Percentiles rank a stretch among this genome's conserved stretches.
Evolutionary conservation across 1,284 basidiomycete species (phyloP).

Genomic region (Apiotrichum siamense): DNA sequence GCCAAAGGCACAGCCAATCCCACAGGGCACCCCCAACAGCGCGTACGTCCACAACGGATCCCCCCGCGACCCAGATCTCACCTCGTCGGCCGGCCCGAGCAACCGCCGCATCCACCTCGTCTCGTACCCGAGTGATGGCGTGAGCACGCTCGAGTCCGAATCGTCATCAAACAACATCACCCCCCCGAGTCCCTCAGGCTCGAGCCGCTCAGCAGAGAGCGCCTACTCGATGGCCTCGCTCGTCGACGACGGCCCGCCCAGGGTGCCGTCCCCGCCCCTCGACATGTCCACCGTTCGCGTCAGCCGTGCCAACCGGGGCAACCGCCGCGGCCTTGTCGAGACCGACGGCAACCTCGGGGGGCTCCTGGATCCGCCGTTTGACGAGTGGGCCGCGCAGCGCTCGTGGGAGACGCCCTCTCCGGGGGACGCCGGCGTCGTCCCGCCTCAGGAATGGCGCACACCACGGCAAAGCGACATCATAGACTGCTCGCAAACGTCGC

Average conservation of each 20-base stretch:
- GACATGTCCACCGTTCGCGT: not conserved
- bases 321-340: slow-evolving; percentile 5
- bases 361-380: slow-evolving; percentile 9
- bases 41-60: not conserved
- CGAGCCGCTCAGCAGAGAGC: slow-evolving; percentile 14
- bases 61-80: not conserved
- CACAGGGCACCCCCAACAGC: not conserved
- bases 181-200: slow-evolving; percentile 1
- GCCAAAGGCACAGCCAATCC: not conserved
- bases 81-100: slow-evolving; percentile 1
- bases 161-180: not conserved
- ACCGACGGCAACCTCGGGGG: slow-evolving; percentile 9
- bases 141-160: slow-evolving; percentile 2
- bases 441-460: slow-evolving; percentile 4
- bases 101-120: slow-evolving; percentile 19
- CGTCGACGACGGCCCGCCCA: slow-evolving; percentile 3
- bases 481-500: not conserved
- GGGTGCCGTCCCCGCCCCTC: not conserved
- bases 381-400: slow-evolving; percentile 12
- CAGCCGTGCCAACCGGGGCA: not conserved
- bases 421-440: not conserved
- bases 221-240: slow-evolving; percentile 18
- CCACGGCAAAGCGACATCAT: slow-evolving; percentile 1
- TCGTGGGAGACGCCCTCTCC: slow-evolving; percentile 2
- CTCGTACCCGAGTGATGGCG: slow-evolving; percentile 11